Conservation (phyloP, 352 stramenopile genomes). For the Phytophthora cactorum region DNA sequence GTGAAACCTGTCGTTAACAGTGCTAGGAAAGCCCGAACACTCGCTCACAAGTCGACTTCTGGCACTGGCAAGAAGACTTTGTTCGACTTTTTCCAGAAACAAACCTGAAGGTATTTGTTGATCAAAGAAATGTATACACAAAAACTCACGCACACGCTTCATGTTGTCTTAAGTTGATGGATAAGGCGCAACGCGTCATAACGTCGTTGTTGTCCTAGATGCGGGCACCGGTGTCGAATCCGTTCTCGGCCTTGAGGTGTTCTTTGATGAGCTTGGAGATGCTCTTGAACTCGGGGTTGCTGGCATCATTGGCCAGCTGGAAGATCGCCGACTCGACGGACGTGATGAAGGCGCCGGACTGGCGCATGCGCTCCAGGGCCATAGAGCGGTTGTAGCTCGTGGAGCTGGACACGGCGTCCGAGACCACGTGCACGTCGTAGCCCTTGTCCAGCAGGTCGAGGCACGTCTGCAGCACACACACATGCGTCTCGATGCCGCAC, state of each 20-base stretch:
- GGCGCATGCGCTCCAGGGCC: conserved; percentile 93
- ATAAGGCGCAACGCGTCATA: not conserved
- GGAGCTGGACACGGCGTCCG: conserved; percentile 94
- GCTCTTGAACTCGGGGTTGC: conserved; percentile 93
- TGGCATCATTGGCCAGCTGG: conserved; percentile 92
- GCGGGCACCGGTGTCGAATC: conserved; percentile 44
- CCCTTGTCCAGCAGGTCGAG: conserved; percentile 96
- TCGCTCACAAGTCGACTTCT: conserved; percentile 16
- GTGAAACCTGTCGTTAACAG: conserved; percentile 19
- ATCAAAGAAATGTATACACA: conserved; percentile 9
- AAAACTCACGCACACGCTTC: conserved; percentile 12
- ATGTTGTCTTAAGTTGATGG: conserved; percentile 20
- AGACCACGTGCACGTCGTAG: conserved; percentile 97
- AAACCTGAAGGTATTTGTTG: conserved; percentile 19
- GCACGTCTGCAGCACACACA: conserved; percentile 96
- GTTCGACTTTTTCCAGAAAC: conserved; percentile 55
- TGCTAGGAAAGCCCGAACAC: conserved; percentile 16
- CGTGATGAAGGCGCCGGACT: conserved; percentile 95
- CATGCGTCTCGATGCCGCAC: conserved; percentile 97
- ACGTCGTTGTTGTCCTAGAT: conserved; percentile 15
- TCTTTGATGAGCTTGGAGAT: conserved; percentile 96
- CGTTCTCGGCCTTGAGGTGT: conserved; percentile 74
- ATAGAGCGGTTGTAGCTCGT: conserved; percentile 91
- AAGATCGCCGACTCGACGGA: conserved; percentile 96
- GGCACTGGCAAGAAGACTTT: conserved; percentile 35